Evolutionary conservation across 495 filamentous ascomycete species (phyloP).

Genomic region (Jackrogersella minutella): DNA sequence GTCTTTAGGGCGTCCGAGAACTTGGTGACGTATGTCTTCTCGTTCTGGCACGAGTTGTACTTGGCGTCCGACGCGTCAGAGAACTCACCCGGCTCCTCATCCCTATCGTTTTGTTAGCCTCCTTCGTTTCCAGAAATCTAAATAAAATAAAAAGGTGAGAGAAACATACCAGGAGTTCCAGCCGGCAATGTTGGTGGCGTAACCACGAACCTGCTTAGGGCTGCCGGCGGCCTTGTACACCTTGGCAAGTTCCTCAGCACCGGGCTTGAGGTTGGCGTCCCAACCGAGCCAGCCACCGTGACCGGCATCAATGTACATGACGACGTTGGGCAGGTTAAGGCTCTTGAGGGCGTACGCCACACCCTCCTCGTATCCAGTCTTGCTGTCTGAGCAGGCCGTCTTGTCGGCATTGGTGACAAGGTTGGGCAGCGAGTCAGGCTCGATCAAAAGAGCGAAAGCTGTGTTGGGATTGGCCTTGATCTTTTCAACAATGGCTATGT

Average conservation of each 20-base stretch:
- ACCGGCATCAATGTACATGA: conserved; percentile 86
- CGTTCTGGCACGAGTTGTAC: conserved; percentile 69
- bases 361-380: conserved; percentile 70
- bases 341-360: conserved; percentile 75
- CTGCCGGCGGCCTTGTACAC: conserved; percentile 71
- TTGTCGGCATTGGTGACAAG: conserved; percentile 76
- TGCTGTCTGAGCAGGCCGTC: conserved; percentile 68
- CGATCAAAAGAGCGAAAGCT: conserved; percentile 64
- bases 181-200: conserved; percentile 81
- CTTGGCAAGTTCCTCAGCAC: conserved; percentile 70
- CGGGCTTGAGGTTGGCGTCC: conserved; percentile 77
- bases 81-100: conserved; percentile 70
- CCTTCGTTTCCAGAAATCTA: not conserved
- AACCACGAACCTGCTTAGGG: conserved; percentile 72
- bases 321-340: conserved; percentile 78
- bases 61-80: conserved; percentile 63
- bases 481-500: conserved; percentile 63
- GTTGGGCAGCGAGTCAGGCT: conserved; percentile 84
- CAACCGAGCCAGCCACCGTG: conserved; percentile 87
- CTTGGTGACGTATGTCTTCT: conserved; percentile 74
- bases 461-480: conserved; percentile 63
- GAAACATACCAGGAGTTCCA: conserved; percentile 70
- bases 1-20: conserved; percentile 67
- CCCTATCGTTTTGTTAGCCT: conserved; percentile 55
- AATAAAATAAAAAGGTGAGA: not conserved